phyloP scores from a whole-genome alignment of 2,329 filamentous ascomycete genomes.

The Fusarium graminum region DNA sequence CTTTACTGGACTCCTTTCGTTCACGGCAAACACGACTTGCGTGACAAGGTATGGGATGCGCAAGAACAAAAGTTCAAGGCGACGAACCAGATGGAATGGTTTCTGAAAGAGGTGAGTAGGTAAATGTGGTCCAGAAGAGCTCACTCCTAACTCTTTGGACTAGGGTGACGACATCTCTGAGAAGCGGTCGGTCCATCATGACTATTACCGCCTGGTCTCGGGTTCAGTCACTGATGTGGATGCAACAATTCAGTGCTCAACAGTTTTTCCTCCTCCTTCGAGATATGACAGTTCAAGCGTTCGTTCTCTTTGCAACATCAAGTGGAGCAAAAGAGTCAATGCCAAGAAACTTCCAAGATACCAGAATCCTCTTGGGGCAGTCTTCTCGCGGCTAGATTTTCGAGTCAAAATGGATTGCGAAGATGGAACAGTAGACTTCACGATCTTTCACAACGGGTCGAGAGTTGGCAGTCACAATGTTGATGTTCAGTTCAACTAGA shows the following conservation, averaged over 20 bases:
- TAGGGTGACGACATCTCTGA: conserved; percentile 34
- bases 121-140: accelerated
- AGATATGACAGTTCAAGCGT: background rate
- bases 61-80: background rate
- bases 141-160: background rate
- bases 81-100: conserved; percentile 47
- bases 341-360: conserved; percentile 11
- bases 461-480: conserved; percentile 39
- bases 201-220: background rate
- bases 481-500: conserved; percentile 33
- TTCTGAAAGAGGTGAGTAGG: conserved; percentile 41
- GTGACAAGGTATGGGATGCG: conserved; percentile 35
- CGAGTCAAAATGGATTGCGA: conserved; percentile 41
- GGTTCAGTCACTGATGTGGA: accelerated
- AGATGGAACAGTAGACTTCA: conserved; percentile 44
- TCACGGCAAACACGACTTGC: background rate
- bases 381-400: conserved; percentile 1
- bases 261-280: background rate
- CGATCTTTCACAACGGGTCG: conserved; percentile 7
- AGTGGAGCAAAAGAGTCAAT: conserved; percentile 14
- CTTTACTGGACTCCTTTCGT: accelerated
- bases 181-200: background rate
- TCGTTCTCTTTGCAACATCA: conserved; percentile 33
- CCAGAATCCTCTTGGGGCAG: conserved; percentile 16
- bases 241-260: background rate